Base-by-base conservation (phyloP, 164 flowering plant species). In the Sextonia rubra region DNA sequence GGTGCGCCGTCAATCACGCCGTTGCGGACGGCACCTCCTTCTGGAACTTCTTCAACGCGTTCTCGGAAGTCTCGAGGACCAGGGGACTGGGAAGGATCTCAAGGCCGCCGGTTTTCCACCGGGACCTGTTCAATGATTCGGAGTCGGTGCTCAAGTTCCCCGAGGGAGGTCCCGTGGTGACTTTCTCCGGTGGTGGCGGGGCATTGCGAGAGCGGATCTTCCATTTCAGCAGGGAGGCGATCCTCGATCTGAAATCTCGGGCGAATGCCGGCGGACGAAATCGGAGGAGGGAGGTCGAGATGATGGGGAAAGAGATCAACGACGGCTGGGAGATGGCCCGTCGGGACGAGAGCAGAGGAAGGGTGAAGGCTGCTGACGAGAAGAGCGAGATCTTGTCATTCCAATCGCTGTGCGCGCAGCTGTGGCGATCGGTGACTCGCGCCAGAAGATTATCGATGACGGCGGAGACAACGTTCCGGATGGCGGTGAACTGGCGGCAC, bases 401-500 rank as follows among this genome's bases (percentile, higher is more conserved):
- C 71, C 98, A 93, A 69, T 87, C 98, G 0, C 88, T 93, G 1
- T 81, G 78, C 47, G 95, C 93, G 3, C 92, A 84, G 80, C 86
- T 93, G 1, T 93, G 98, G 98, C 78, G 92, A 2, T 87, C 89
- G 9, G 91, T 91, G 66, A 93, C 96, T 1, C 86, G 94, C 0
- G 94, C 94, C 20, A 76, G 98, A 63, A 78, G 82, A 7, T 74
- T 91, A 7, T 23, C 69, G 1, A 64, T 77, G 0, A 1, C 70
- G 14, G 86, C 83, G 66, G 69, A 74, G 64, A 88, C 96, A 37
- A 93, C 98, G 77, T 90, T 93, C 26, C 74, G 97, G 24, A 93
- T 93, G 97, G 98, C 98, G 0, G 94, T 93, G 47, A 93, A 93
- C 77, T 93, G 98, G 78, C 82, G 97, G 0, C 96, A 84, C 80